Evolutionary conservation across 441 rosid genomes (phyloP).

Genomic region (Adansonia gregorii): DNA sequence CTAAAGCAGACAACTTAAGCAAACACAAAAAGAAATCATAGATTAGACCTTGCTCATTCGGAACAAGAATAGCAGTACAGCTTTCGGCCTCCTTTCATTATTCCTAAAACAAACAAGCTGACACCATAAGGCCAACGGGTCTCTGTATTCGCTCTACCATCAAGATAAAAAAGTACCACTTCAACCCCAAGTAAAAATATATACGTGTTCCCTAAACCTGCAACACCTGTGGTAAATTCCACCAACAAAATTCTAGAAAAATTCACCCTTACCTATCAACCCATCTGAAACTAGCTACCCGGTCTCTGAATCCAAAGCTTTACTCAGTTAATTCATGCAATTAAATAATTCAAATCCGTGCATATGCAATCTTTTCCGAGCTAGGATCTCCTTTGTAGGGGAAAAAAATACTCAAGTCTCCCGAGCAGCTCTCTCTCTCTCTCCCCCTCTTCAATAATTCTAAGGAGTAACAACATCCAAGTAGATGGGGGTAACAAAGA

Average conservation of each 20-base stretch:
- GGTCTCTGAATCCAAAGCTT: neutral
- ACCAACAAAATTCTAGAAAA: slow-evolving; percentile 1
- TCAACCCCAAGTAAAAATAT: neutral
- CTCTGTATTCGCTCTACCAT: neutral
- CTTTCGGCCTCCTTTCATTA: slow-evolving; percentile 11
- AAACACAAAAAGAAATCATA: slow-evolving; percentile 17
- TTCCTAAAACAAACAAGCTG: slow-evolving; percentile 21
- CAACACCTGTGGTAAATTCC: slow-evolving; percentile 26
- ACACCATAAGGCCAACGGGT: slow-evolving; percentile 9
- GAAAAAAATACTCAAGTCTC: too few relatives aligned
- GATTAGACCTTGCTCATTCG: slow-evolving; percentile 22
- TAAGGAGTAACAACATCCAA: slow-evolving; percentile 29
- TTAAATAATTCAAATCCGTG: too few relatives aligned
- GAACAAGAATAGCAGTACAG: neutral
- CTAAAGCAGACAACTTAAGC: slow-evolving; percentile 1
- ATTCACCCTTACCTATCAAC: slow-evolving; percentile 24
- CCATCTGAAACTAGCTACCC: slow-evolving; percentile 17
- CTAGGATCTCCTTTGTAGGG: too few relatives aligned
- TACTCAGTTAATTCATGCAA: too few relatives aligned
- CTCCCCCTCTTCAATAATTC: slow-evolving; percentile 30
- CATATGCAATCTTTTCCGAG: too few relatives aligned
- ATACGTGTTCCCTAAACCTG: neutral
- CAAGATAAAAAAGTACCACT: neutral
- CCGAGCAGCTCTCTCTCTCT: slow-evolving; percentile 25
- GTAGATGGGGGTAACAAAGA: neutral